Evolutionary conservation across 176 grass and related monocot species (phyloP).

Genomic region (Oryza meyeriana): DNA sequence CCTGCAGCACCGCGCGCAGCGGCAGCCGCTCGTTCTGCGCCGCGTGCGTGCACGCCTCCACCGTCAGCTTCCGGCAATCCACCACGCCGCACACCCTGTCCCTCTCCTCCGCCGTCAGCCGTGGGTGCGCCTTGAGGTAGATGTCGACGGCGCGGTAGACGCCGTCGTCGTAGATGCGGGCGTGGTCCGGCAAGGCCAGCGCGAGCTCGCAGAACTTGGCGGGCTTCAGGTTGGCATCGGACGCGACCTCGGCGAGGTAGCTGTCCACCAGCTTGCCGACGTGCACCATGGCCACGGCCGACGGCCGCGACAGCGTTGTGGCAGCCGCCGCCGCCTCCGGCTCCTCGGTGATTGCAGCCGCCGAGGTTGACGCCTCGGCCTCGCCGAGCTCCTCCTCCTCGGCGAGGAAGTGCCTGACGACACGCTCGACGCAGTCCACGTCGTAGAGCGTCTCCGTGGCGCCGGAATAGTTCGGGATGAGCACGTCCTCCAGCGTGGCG

Average conservation of each 20-base stretch:
- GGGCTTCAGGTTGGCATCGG: slow-evolving; percentile 72
- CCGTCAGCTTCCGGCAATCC: slow-evolving; percentile 83
- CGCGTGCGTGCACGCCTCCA: slow-evolving; percentile 96
- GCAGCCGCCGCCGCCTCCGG: not conserved
- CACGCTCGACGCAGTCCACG: slow-evolving; percentile 72
- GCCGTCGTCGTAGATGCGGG: slow-evolving; percentile 79
- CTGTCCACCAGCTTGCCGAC: slow-evolving; percentile 86
- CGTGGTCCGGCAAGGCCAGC: slow-evolving; percentile 63
- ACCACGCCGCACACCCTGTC: slow-evolving; percentile 73
- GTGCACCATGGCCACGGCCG: slow-evolving; percentile 37
- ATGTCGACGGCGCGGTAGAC: slow-evolving; percentile 85
- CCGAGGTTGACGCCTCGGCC: slow-evolving; percentile 6
- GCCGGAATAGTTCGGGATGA: slow-evolving; percentile 85
- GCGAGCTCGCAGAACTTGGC: slow-evolving; percentile 73
- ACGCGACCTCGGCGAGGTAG: slow-evolving; percentile 86
- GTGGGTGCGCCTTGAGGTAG: slow-evolving; percentile 75
- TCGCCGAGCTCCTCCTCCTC: slow-evolving; percentile 25
- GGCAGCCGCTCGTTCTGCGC: slow-evolving; percentile 94
- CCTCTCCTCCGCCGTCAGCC: slow-evolving; percentile 66
- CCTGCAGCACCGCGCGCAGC: slow-evolving; percentile 89
- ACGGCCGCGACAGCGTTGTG: slow-evolving; percentile 10
- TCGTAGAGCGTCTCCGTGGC: slow-evolving; percentile 74
- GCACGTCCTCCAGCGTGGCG: slow-evolving; percentile 70
- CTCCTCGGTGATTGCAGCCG: slow-evolving; percentile 23
- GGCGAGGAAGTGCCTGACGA: slow-evolving; percentile 59